phyloP scores from a whole-genome alignment of 495 filamentous ascomycete genomes.

The Apodospora peruviana region DNA sequence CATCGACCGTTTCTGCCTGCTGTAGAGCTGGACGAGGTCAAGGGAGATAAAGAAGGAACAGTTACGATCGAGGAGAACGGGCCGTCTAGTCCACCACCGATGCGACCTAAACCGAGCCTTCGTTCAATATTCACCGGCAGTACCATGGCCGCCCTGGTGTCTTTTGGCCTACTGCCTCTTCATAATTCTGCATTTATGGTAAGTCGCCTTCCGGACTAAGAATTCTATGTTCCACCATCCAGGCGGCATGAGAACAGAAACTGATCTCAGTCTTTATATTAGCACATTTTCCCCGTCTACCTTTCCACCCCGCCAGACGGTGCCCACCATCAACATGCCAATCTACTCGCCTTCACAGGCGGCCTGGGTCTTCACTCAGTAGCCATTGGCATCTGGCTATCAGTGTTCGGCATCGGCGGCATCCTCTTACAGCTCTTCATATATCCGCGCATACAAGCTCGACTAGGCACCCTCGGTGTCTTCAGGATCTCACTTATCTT shows the following conservation, averaged over 20 bases:
- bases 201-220: no score
- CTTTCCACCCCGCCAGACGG: slow-evolving; percentile 51
- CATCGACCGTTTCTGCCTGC: not conserved
- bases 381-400: slow-evolving; percentile 63
- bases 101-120: not conserved
- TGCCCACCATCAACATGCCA: slow-evolving; percentile 18
- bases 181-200: slow-evolving; percentile 63
- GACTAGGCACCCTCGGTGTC: slow-evolving; percentile 56
- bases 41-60: not conserved
- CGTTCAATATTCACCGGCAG: slow-evolving; percentile 58
- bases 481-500: slow-evolving; percentile 55
- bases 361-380: slow-evolving; percentile 65
- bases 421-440: slow-evolving; percentile 65
- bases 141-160: slow-evolving; percentile 55
- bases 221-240: no score
- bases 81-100: no score
- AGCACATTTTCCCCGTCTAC: slow-evolving; percentile 60
- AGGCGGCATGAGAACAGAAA: not conserved
- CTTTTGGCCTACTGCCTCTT: slow-evolving; percentile 62
- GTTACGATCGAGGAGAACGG: not conserved
- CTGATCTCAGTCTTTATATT: not conserved
- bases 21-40: slow-evolving; percentile 5
- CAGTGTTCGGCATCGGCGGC: slow-evolving; percentile 63
- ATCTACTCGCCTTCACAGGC: slow-evolving; percentile 62
- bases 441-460: slow-evolving; percentile 56